phyloP scores from a whole-genome alignment of 768 basidiomycete genomes.

The Pleurotus ostreatus region DNA sequence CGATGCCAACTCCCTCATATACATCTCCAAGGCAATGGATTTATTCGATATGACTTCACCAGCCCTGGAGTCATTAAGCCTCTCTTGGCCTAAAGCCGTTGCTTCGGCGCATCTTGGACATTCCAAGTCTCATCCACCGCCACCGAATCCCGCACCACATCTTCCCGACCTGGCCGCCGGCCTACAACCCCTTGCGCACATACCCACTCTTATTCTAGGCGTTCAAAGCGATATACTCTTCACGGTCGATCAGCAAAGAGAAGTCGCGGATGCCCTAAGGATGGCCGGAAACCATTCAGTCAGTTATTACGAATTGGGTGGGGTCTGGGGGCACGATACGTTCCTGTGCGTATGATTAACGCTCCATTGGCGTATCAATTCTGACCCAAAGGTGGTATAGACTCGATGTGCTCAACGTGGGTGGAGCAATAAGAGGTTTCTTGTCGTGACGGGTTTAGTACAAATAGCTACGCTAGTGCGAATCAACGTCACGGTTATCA shows the following conservation, averaged over 20 bases:
- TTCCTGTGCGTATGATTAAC: slow-evolving; percentile 66
- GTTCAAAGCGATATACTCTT: slow-evolving; percentile 97
- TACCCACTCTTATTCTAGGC: slow-evolving; percentile 83
- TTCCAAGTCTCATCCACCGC: slow-evolving; percentile 70
- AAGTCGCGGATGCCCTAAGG: slow-evolving; percentile 87
- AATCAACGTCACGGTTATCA: no score
- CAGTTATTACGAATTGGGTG: slow-evolving; percentile 95
- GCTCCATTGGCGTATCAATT: not conserved
- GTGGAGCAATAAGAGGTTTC: slow-evolving; percentile 89
- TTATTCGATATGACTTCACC: slow-evolving; percentile 91
- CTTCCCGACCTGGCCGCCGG: slow-evolving; percentile 76
- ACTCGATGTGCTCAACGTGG: slow-evolving; percentile 85
- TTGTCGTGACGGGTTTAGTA: slow-evolving; percentile 40
- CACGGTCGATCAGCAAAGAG: slow-evolving; percentile 95
- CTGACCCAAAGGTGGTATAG: slow-evolving; percentile 26
- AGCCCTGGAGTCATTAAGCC: slow-evolving; percentile 64
- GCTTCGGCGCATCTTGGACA: slow-evolving; percentile 35
- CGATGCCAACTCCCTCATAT: slow-evolving; percentile 98
- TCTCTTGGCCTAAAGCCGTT: slow-evolving; percentile 28
- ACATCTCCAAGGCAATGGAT: slow-evolving; percentile 99
- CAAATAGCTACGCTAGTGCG: not conserved
- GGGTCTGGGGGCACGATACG: slow-evolving; percentile 99
- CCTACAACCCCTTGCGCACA: slow-evolving; percentile 67
- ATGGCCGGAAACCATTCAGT: slow-evolving; percentile 87
- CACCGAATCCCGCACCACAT: slow-evolving; percentile 69